These are phyloP conservation scores for Cladosporium sp. DNA, from an alignment of 2,329 filamentous ascomycete species.

Conservation along the genomic window DNA sequence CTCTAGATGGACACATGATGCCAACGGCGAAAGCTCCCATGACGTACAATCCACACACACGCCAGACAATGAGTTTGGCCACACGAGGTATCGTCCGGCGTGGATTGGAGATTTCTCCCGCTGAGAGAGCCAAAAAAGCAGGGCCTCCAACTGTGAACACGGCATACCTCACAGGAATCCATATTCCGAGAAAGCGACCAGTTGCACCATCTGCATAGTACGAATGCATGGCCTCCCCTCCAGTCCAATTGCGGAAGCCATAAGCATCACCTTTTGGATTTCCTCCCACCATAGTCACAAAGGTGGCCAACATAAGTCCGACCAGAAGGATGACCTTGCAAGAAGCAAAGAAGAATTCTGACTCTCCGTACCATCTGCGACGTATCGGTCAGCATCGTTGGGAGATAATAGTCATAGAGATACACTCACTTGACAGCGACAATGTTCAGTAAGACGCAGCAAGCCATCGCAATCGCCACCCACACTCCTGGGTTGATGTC, in stretches of 20 bases:
- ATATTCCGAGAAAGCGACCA: constrained; percentile 40
- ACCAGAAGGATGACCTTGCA: constrained; percentile 39
- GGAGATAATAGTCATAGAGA: constrained; percentile 35
- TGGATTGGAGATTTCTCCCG: constrained; percentile 32
- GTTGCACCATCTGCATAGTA: constrained; percentile 20
- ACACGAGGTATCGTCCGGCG: constrained; percentile 31
- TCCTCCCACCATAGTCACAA: constrained; percentile 37
- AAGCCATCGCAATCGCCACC: constrained; percentile 59
- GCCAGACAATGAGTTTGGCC: constrained; percentile 34
- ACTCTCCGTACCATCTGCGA: constrained; percentile 22
- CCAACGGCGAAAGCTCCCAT: constrained; percentile 27
- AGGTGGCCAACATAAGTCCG: constrained; percentile 33
- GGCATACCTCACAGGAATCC: constrained; percentile 71
- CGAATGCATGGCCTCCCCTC: constrained; percentile 42
- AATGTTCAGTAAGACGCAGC: constrained; percentile 63
- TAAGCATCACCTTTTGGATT: constrained; percentile 25
- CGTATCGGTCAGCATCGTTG: constrained; percentile 35
- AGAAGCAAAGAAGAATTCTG: constrained; percentile 23
- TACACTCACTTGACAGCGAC: constrained; percentile 46
- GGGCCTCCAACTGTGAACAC: constrained; percentile 58
- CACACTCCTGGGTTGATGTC: constrained; percentile 45
- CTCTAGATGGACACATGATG: constrained; percentile 34
- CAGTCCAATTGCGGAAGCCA: constrained; percentile 24
- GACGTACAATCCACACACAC: constrained; percentile 23
- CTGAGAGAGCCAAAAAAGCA: constrained; percentile 28